These are phyloP conservation scores for Talaromyces verruculosus DNA, from an alignment of 2,329 filamentous ascomycete genomes.

Conservation along the genomic window DNA sequence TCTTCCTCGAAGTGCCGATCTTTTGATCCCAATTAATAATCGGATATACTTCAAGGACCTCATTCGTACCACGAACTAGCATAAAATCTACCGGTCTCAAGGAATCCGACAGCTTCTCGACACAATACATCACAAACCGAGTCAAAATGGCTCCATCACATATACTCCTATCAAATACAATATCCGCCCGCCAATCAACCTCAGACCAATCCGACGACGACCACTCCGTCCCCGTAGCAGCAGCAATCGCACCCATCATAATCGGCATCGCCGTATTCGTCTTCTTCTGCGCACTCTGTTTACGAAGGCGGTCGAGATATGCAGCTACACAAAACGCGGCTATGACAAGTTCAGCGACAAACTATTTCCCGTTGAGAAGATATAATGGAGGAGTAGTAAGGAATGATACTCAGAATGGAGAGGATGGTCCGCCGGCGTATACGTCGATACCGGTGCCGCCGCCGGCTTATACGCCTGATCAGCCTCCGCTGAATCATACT, in stretches of 20 bases:
- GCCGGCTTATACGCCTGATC: background rate
- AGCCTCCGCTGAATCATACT: background rate
- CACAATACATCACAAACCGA: background rate
- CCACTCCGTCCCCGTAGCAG: background rate
- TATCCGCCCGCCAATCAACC: background rate
- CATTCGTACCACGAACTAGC: background rate
- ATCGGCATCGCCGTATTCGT: background rate
- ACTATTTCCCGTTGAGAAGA: background rate
- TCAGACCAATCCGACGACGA: background rate
- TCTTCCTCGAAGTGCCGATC: background rate
- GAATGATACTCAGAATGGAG: background rate
- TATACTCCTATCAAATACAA: background rate
- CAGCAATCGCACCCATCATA: background rate
- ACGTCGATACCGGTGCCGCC: slow-evolving; percentile 2
- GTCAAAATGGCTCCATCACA: background rate
- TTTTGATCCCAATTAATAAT: background rate
- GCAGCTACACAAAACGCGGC: background rate
- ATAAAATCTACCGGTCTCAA: background rate
- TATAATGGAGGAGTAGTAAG: background rate
- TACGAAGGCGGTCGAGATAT: background rate
- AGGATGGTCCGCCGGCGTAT: background rate
- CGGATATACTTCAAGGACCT: background rate
- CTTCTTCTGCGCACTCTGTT: background rate
- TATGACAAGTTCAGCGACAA: background rate
- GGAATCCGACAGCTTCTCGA: background rate